Percentiles rank a stretch among this genome's conserved stretches.
These are phyloP conservation scores for Phytophthora lateralis DNA, from an alignment of 352 stramenopile genomes.

Conservation along the genomic window DNA sequence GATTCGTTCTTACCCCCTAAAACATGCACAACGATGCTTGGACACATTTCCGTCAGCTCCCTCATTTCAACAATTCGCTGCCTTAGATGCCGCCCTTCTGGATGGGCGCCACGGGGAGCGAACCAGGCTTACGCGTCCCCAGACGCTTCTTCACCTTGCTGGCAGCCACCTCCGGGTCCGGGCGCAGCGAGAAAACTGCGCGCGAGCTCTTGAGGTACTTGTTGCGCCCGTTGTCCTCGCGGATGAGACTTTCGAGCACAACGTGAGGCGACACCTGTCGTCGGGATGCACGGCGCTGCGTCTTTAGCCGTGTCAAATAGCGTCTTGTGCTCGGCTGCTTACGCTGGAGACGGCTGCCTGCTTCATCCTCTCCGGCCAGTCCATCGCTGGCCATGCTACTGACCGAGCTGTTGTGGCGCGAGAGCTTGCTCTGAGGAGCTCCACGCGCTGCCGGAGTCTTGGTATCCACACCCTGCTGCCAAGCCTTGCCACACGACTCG, in stretches of 20 bases:
- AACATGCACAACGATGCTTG: conserved; percentile 37
- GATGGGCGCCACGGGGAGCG: conserved; percentile 63
- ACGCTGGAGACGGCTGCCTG: conserved; percentile 60
- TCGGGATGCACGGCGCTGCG: conserved; percentile 61
- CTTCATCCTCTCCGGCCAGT: conserved; percentile 52
- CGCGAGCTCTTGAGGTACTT: conserved; percentile 87
- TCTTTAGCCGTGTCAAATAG: conserved; percentile 84
- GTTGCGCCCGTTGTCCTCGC: conserved; percentile 78
- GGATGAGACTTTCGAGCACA: conserved; percentile 82
- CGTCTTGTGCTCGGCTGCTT: conserved; percentile 82
- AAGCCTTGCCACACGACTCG: conserved; percentile 86
- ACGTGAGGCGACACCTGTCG: conserved; percentile 72
- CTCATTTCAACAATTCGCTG: conserved; percentile 13
- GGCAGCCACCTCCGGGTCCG: conserved; percentile 74
- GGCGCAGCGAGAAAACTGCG: conserved; percentile 71
- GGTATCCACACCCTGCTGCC: conserved; percentile 78
- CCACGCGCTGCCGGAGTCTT: conserved; percentile 44
- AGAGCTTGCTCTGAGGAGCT: conserved; percentile 34
- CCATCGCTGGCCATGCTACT: conserved; percentile 40
- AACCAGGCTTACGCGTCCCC: conserved; percentile 63
- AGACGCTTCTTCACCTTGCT: conserved; percentile 81
- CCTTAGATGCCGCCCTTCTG: conserved; percentile 75
- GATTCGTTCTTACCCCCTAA: conserved; percentile 31
- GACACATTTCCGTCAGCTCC: conserved; percentile 24
- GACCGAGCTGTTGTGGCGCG: conserved; percentile 49